These are phyloP conservation scores for Mortierella sp. DNA, from an alignment of 371 early-diverging fungal genomes.

Conservation along the genomic window DNA sequence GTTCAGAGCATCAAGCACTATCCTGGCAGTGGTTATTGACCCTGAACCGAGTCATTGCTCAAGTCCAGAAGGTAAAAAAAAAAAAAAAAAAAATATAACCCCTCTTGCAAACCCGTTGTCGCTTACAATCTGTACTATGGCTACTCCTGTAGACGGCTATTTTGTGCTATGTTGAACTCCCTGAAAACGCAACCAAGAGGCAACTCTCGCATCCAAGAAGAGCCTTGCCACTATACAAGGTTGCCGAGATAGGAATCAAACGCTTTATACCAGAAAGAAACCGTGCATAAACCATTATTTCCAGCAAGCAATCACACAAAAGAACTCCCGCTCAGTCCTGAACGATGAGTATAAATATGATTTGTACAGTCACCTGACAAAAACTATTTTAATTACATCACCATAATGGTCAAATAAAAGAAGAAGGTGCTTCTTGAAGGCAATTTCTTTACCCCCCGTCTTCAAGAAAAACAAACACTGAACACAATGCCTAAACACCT, in stretches of 20 bases:
- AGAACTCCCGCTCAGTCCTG: slow-evolving; percentile 73
- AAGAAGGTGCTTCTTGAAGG: too few relatives aligned
- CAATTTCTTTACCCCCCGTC: too few relatives aligned
- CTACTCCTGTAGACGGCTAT: slow-evolving; percentile 60
- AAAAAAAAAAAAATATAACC: not conserved
- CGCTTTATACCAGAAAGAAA: slow-evolving; percentile 73
- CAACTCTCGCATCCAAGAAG: slow-evolving; percentile 33
- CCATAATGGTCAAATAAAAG: too few relatives aligned
- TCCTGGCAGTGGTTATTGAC: slow-evolving; percentile 71
- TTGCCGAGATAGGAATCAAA: slow-evolving; percentile 65
- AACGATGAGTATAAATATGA: slow-evolving; percentile 68
- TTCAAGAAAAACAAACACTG: too few relatives aligned
- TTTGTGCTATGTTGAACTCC: slow-evolving; percentile 66
- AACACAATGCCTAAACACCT: too few relatives aligned
- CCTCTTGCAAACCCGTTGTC: not conserved
- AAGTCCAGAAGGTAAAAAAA: slow-evolving; percentile 70
- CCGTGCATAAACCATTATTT: slow-evolving; percentile 48
- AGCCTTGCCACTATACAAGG: slow-evolving; percentile 51
- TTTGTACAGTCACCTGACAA: too few relatives aligned
- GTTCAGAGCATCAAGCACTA: slow-evolving; percentile 19
- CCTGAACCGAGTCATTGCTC: slow-evolving; percentile 70
- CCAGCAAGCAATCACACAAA: slow-evolving; percentile 32
- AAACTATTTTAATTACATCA: too few relatives aligned
- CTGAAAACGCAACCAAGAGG: slow-evolving; percentile 14
- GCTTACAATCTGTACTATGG: not conserved